These are phyloP conservation scores for Phytophthora citricola DNA, from an alignment of 352 stramenopile species.

Conservation along the genomic window DNA sequence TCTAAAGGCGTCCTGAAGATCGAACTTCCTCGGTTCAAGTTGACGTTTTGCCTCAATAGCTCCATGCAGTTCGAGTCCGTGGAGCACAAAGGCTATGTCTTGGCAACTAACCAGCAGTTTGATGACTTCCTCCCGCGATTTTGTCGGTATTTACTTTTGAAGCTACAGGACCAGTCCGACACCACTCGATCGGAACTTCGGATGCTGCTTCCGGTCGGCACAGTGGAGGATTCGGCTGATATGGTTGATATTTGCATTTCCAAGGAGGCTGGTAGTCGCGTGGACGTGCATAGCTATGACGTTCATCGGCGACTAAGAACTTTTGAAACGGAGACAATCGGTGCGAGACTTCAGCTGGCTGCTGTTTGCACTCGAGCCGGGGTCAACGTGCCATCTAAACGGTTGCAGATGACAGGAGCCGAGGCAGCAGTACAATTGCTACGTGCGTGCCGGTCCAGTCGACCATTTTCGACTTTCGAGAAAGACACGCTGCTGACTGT, in stretches of 20 bases:
- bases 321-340: constrained; percentile 46
- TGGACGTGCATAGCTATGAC: constrained; percentile 40
- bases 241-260: constrained; percentile 37
- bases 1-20: constrained; percentile 32
- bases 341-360: constrained; percentile 46
- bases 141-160: constrained; percentile 44
- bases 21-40: constrained; percentile 48
- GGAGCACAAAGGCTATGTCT: constrained; percentile 49
- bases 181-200: constrained; percentile 25
- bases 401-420: constrained; percentile 49
- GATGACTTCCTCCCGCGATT: constrained; percentile 49
- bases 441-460: constrained; percentile 42
- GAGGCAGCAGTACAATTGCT: constrained; percentile 56
- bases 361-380: constrained; percentile 40
- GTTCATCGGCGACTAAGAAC: constrained; percentile 39
- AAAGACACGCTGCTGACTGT: constrained; percentile 31
- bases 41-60: constrained; percentile 43
- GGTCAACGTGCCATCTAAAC: constrained; percentile 31
- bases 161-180: constrained; percentile 16
- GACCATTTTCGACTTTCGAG: constrained; percentile 41
- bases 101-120: constrained; percentile 48
- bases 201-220: constrained; percentile 46
- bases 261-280: not conserved
- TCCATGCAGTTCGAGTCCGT: constrained; percentile 32
- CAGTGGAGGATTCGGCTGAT: constrained; percentile 11